Base-by-base conservation (phyloP, 345 rosid genomes). In the Aquilaria yunnanensis region DNA sequence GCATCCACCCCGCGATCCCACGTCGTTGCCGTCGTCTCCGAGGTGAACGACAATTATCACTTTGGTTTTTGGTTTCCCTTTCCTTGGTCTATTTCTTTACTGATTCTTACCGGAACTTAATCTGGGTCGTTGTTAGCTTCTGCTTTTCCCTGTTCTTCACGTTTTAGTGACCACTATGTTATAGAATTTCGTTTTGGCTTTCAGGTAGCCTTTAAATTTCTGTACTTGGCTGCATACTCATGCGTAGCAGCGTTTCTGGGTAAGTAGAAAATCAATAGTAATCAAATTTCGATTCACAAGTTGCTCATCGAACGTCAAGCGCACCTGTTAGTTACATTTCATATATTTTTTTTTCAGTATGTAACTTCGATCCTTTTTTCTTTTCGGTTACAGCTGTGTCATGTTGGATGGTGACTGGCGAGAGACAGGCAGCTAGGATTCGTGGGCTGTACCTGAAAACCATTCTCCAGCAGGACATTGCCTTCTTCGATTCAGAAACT, bases 371-470 rank as follows among this genome's bases (percentile, higher is more conserved):
- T 30, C 8, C 56, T 37, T 54, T 32, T 3, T 37, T 61, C 57
- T 68, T 78, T 58, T 31, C n/a, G 5, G 9, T 54, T 14, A 43
- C 83, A 89, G 96, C 86, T 88, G 93, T 89, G 65, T 67, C 84
- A 46, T 83, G 83, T 63, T 89, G 96, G 96, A 89, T 89, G 87
- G 80, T 86, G 7, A 83, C 96, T 0, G 96, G 96, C 54, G 96
- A 89, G 63, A 78, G 90, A 65, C 96, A 89, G 66, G 85, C 96
- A 1, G 76, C 89, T 7, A 69, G 86, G 64, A 84, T 89, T 41
- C 71, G 96, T 51, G 75, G 66, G 12, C 62, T 73, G 65, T 89
- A 89, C 77, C 65, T 89, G 71, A 71, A 77, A 74, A 83, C 94
- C 3, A 83, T 89, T 52, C 51, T 89, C 54, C 79, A 89, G 72